Evolutionary conservation across 495 filamentous ascomycete species (phyloP).

Genomic region (Geoglossum glabrum): DNA sequence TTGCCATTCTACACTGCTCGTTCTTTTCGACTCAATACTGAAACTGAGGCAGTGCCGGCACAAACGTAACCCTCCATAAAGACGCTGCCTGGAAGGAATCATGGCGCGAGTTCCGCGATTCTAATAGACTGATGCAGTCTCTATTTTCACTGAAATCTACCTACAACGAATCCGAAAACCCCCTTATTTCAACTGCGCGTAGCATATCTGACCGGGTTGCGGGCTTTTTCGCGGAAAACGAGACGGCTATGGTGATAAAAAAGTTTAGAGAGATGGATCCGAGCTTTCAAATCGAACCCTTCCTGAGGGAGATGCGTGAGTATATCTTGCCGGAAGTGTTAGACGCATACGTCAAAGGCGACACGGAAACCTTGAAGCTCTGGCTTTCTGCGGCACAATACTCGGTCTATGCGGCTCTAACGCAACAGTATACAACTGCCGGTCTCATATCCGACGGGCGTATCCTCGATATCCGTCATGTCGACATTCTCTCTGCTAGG

Average conservation of each 20-base stretch:
- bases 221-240: conserved; percentile 95
- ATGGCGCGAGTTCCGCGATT: conserved; percentile 81
- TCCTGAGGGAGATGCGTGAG: conserved; percentile 84
- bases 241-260: conserved; percentile 91
- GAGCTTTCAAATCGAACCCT: conserved; percentile 80
- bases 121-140: conserved; percentile 70
- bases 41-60: conserved; percentile 51
- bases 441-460: conserved; percentile 86
- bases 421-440: conserved; percentile 81
- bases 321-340: conserved; percentile 96
- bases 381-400: conserved; percentile 94
- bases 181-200: conserved; percentile 76
- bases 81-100: conserved; percentile 91
- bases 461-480: conserved; percentile 83
- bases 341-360: conserved; percentile 94
- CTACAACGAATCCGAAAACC: conserved; percentile 94
- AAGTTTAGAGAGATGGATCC: conserved; percentile 96
- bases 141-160: conserved; percentile 63
- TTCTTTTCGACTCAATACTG: conserved; percentile 7
- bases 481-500: conserved; percentile 73
- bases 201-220: conserved; percentile 82
- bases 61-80: conserved; percentile 87
- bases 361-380: conserved; percentile 70
- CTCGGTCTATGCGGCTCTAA: conserved; percentile 79
- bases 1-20: background rate